Evolutionary conservation across 2,329 filamentous ascomycete species (phyloP).

Genomic region (Clonostachys chloroleuca): DNA sequence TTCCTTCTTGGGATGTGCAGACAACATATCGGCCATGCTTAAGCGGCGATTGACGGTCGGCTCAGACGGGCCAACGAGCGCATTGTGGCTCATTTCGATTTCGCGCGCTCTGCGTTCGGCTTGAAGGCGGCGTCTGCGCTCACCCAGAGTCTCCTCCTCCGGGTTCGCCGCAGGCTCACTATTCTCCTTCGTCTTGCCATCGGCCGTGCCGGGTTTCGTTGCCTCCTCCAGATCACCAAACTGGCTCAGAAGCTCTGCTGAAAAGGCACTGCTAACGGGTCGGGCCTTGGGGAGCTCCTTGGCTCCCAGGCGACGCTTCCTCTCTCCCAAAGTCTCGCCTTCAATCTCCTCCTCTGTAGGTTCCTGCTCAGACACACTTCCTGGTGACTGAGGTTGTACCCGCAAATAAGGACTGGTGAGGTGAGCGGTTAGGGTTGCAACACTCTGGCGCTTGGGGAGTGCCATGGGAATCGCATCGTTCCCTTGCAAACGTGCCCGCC

Average conservation of each 20-base stretch:
- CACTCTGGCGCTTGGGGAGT: conserved; percentile 34
- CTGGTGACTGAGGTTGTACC: conserved; percentile 1
- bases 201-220: not conserved
- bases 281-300: conserved; percentile 50
- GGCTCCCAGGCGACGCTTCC: conserved; percentile 60
- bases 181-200: conserved; percentile 27
- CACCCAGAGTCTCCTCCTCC: conserved; percentile 75
- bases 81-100: conserved; percentile 41
- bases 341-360: conserved; percentile 55
- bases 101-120: conserved; percentile 62
- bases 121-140: conserved; percentile 70
- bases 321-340: conserved; percentile 61
- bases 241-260: conserved; percentile 63
- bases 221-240: conserved; percentile 46
- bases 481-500: conserved; percentile 71
- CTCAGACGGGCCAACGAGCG: conserved; percentile 9
- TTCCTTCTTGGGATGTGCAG: conserved; percentile 34
- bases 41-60: conserved; percentile 24
- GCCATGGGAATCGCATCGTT: conserved; percentile 40
- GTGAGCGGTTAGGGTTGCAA: conserved; percentile 32
- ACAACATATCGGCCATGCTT: conserved; percentile 57
- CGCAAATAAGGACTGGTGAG: conserved; percentile 3
- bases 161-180: conserved; percentile 10
- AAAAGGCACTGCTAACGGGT: conserved; percentile 63
- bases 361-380: conserved; percentile 20